Conservation (phyloP, 306 rosid species). For the Aeschynomene evenia region DNA sequence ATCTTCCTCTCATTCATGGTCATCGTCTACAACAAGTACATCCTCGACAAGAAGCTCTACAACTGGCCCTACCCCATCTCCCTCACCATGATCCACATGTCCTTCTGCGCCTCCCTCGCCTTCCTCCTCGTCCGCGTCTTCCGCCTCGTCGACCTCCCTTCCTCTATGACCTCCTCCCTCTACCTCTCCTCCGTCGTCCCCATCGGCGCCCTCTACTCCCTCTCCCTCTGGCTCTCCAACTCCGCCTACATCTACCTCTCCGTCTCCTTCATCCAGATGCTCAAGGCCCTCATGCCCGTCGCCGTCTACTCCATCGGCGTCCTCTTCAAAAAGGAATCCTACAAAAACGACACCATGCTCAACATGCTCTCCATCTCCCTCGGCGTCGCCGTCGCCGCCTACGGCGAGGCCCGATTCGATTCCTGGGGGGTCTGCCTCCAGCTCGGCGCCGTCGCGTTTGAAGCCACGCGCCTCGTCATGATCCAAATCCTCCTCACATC, state of each 20-base stretch:
- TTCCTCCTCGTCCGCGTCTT: conserved; percentile 62
- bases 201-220: conserved; percentile 80
- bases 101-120: conserved; percentile 81
- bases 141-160: conserved; percentile 72
- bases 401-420: conserved; percentile 80
- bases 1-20: conserved; percentile 88
- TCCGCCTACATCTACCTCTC: conserved; percentile 93
- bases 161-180: conserved; percentile 64
- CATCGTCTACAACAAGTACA: conserved; percentile 93
- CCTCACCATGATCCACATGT: conserved; percentile 95
- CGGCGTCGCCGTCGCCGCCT: conserved; percentile 85
- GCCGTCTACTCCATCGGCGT: conserved; percentile 90
- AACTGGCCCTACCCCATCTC: conserved; percentile 86
- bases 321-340: conserved; percentile 51
- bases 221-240: conserved; percentile 87
- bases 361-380: conserved; percentile 85
- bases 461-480: conserved; percentile 81
- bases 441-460: conserved; percentile 81
- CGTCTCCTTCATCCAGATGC: conserved; percentile 90
- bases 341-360: conserved; percentile 67
- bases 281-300: conserved; percentile 91
- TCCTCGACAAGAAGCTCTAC: conserved; percentile 93
- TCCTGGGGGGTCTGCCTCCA: conserved; percentile 76
- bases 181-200: conserved; percentile 83
- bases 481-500: conserved; percentile 84